Percentiles rank a stretch among this genome's conserved stretches.
Conservation (phyloP, 2,329 filamentous ascomycete genomes). For the Pseudogymnoascus sp. region DNA sequence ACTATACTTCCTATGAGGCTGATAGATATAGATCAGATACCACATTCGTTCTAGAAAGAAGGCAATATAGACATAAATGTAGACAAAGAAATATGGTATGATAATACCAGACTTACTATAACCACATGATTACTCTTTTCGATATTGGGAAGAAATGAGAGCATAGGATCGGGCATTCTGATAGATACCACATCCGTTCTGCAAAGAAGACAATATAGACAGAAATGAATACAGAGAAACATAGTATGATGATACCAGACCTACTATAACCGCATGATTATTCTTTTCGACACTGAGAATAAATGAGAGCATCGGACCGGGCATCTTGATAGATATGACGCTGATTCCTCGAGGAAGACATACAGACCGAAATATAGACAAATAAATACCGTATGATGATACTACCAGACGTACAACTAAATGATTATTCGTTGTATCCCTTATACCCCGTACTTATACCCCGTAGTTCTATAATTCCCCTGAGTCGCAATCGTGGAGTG, state of each 20-base stretch:
- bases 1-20: no score
- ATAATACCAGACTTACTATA: neutral
- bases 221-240: no score
- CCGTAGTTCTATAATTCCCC: neutral
- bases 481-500: neutral
- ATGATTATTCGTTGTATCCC: neutral
- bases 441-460: neutral
- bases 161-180: neutral
- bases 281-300: no score
- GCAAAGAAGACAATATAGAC: neutral
- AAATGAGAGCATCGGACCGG: no score
- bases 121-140: no score
- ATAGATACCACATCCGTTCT: neutral
- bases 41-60: neutral
- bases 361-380: neutral
- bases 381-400: neutral
- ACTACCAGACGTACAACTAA: neutral
- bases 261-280: neutral
- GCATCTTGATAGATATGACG: no score
- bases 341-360: no score
- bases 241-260: neutral
- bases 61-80: no score
- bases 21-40: no score
- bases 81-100: neutral
- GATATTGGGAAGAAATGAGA: slow-evolving; percentile 19